Conservation (phyloP, 768 basidiomycete species). For the Hygrocybe punicea region DNA sequence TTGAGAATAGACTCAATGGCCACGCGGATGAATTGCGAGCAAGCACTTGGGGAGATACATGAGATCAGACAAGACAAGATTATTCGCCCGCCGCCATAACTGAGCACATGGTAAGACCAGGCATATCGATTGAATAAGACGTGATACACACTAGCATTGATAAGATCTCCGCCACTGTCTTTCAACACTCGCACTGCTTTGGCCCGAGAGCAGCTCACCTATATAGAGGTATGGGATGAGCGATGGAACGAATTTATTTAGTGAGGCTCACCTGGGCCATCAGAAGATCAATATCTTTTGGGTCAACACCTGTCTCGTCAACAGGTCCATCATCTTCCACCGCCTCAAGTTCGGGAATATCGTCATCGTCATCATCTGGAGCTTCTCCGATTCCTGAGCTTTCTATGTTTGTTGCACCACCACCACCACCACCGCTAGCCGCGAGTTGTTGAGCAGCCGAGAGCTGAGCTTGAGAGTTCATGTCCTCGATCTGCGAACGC, state of each 20-base stretch:
- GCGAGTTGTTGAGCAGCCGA: constrained; percentile 78
- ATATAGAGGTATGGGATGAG: constrained; percentile 18
- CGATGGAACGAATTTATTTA: not conserved
- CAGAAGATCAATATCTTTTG: constrained; percentile 93
- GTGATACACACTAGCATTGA: constrained; percentile 84
- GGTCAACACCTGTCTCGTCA: constrained; percentile 85
- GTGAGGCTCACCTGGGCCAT: constrained; percentile 51
- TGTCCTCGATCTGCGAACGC: constrained; percentile 69
- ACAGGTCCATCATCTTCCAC: constrained; percentile 77
- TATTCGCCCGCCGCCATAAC: constrained; percentile 94
- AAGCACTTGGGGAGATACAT: constrained; percentile 27
- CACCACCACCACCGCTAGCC: constrained; percentile 42
- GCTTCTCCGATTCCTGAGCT: constrained; percentile 49
- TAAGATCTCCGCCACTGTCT: constrained; percentile 89
- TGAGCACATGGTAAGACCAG: constrained; percentile 26
- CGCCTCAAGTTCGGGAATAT: constrained; percentile 80
- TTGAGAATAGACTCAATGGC: not conserved
- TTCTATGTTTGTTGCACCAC: constrained; percentile 47
- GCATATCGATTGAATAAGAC: not conserved
- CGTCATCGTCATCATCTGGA: constrained; percentile 75
- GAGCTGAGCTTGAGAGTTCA: constrained; percentile 75
- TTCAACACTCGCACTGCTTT: constrained; percentile 90
- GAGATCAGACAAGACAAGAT: constrained; percentile 35
- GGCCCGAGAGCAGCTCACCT: constrained; percentile 85
- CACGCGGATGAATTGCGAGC: not conserved